A percentile compares a stretch with the other conserved stretches of the same genome.
phyloP scores from a whole-genome alignment of 2,329 filamentous ascomycete genomes.

The Ophiosphaerella herpotricha region DNA sequence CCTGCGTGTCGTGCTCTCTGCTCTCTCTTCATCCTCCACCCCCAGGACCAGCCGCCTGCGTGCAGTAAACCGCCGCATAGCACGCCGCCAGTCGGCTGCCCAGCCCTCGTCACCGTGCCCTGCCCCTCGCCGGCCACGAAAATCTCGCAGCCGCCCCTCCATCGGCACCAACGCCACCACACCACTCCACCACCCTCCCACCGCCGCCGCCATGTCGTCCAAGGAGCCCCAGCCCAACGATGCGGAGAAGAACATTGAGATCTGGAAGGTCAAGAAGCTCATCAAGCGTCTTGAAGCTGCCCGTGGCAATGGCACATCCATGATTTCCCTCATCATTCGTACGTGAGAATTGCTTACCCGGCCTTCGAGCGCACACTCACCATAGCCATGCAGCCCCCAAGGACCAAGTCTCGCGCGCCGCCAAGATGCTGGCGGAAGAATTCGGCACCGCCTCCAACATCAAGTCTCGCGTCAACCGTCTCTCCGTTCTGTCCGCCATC shows the following conservation, averaged over 20 bases:
- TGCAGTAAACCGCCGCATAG: conserved; percentile 8
- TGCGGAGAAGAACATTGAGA: conserved; percentile 95
- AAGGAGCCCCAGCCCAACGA: conserved; percentile 71
- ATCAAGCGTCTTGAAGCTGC: conserved; percentile 98
- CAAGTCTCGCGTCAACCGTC: conserved; percentile 98
- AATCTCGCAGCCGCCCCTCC: conserved; percentile 19
- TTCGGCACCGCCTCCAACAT: conserved; percentile 99
- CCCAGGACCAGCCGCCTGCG: conserved; percentile 5
- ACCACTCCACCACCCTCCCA: conserved; percentile 8
- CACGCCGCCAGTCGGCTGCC: conserved; percentile 21
- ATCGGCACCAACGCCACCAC: conserved; percentile 4
- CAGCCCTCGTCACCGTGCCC: conserved; percentile 5
- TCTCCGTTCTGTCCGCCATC: conserved; percentile 96
- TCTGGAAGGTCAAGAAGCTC: conserved; percentile 99
- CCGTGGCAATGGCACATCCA: conserved; percentile 96
- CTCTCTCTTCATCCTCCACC: neutral
- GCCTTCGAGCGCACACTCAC: conserved; percentile 14
- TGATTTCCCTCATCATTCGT: conserved; percentile 99
- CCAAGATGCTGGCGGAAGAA: conserved; percentile 99
- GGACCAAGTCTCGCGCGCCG: conserved; percentile 92
- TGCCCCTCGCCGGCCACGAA: conserved; percentile 22
- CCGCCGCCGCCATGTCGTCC: conserved; percentile 43
- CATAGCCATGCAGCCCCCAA: conserved; percentile 73
- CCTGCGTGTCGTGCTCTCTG: neutral
- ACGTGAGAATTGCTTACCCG: conserved; percentile 47